Evolutionary conservation across 2,329 filamentous ascomycete genomes (phyloP), one percentile per base, ranked within the genome.

Genomic region (Apiospora pterosperma): DNA sequence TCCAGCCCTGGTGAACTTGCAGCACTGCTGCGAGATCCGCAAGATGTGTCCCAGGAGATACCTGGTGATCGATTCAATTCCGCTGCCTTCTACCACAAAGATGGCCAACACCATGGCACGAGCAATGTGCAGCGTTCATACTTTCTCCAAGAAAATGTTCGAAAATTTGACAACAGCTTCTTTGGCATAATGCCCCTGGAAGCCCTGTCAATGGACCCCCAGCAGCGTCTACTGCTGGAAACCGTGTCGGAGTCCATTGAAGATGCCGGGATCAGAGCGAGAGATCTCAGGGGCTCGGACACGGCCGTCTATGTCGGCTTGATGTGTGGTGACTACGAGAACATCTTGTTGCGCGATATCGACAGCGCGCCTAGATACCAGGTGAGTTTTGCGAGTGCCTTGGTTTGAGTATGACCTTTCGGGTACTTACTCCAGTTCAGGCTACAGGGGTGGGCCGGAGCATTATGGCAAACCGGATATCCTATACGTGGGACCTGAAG

Each of bases 181-280:
- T 82, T 82, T 72, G 73, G 74, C 42, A 77, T 76, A 19, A 75
- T 67, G 23, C 68, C 76, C 8, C 72, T 73, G 5, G 78, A 80
- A 70, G 72, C 71, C 10, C 68, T 70, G 12, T 67, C 75, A 3
- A 78, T 76, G 68, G 79, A 81, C 64, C 79, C 79, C 6, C 77
- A 80, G 64, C 76, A 79, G 39, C 73, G 79, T 3, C 64, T 75
- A 1, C 62, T 76, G 5, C 71, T 81, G 11, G 76, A 81, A 66
- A 72, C 70, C 1, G 76, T 79, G 0, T 83, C 81, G 66, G 76
- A 83, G 59, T 76, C 76, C 0, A 64, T 79, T 3, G 75, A 76
- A 36, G 23, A 61, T 6, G 67, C 64, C 19, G 67, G 67, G 0
- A 42, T 65, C 16, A 25, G 62, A 2, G 62, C 66, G 4, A 36